Percentiles rank a stretch among this genome's conserved stretches.
Evolutionary conservation across 257 asterid genomes (phyloP).

Genomic region (Solanum infundibuliforme): DNA sequence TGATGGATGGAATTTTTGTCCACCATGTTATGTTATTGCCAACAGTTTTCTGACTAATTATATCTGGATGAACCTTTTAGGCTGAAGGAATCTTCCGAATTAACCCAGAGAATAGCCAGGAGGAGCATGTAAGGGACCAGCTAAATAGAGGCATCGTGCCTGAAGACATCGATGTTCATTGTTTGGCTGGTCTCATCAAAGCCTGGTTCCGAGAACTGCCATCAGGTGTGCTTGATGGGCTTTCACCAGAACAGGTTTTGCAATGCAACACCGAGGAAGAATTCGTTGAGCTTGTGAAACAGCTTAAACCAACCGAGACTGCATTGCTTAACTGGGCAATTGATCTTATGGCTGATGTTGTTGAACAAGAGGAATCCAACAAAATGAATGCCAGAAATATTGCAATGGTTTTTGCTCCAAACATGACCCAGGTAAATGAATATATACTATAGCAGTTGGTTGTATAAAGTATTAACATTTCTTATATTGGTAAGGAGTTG

Average conservation of each 20-base stretch:
- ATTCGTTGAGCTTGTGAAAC: conserved; percentile 54
- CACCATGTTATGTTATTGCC: neutral
- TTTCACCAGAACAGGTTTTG: conserved; percentile 74
- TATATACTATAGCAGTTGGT: neutral
- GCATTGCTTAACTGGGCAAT: conserved; percentile 89
- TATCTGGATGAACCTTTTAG: conserved; percentile 23
- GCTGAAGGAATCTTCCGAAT: conserved; percentile 95
- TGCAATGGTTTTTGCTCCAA: conserved; percentile 96
- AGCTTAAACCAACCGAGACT: conserved; percentile 65
- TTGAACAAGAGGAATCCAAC: conserved; percentile 81
- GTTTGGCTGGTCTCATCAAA: conserved; percentile 87
- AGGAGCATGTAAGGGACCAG: conserved; percentile 79
- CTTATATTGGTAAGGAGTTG: neutral
- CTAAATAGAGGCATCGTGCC: conserved; percentile 91
- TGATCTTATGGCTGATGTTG: conserved; percentile 96
- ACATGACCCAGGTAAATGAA: conserved; percentile 75
- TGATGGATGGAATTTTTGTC: neutral
- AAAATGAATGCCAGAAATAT: conserved; percentile 93
- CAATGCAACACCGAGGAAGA: conserved; percentile 77
- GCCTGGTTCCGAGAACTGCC: conserved; percentile 98
- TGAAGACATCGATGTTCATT: conserved; percentile 77
- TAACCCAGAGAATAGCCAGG: conserved; percentile 89
- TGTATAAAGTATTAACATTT: neutral
- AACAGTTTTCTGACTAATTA: neutral
- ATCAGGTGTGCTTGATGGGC: conserved; percentile 79